Conservation (phyloP, 768 basidiomycete genomes). For the Leccinum obscurum region DNA sequence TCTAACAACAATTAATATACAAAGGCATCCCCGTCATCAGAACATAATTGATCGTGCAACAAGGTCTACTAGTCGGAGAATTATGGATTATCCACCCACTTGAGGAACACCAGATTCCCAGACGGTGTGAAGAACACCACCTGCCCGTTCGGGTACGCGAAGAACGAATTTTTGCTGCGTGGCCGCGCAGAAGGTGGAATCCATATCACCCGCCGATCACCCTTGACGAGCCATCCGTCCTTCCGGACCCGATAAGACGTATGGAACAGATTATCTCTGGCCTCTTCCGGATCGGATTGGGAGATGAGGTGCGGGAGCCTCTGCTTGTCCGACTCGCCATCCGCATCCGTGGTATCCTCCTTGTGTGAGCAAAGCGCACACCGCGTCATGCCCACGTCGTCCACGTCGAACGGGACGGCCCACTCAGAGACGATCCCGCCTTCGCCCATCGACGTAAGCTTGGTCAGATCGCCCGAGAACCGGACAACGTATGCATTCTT, state of each 20-base stretch:
- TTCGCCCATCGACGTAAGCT: conserved; percentile 7
- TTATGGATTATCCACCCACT: too few relatives aligned
- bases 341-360: background rate
- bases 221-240: conserved; percentile 23
- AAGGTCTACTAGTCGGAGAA: too few relatives aligned
- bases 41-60: too few relatives aligned
- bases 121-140: background rate
- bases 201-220: conserved; percentile 20
- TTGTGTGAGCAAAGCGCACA: background rate
- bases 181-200: conserved; percentile 4
- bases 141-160: conserved; percentile 11
- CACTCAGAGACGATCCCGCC: conserved; percentile 10
- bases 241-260: conserved; percentile 17
- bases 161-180: conserved; percentile 6
- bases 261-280: conserved; percentile 2
- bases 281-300: conserved; percentile 10
- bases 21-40: too few relatives aligned
- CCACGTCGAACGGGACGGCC: conserved; percentile 7
- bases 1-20: too few relatives aligned
- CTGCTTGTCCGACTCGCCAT: background rate
- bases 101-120: too few relatives aligned
- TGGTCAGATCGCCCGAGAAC: conserved; percentile 13
- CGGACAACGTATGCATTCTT: conserved; percentile 6
- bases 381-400: background rate
- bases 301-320: conserved; percentile 8